Percentiles rank a stretch among this genome's conserved stretches.
Conservation (phyloP, 805 yeast species). For the Yarrowia sp. region DNA sequence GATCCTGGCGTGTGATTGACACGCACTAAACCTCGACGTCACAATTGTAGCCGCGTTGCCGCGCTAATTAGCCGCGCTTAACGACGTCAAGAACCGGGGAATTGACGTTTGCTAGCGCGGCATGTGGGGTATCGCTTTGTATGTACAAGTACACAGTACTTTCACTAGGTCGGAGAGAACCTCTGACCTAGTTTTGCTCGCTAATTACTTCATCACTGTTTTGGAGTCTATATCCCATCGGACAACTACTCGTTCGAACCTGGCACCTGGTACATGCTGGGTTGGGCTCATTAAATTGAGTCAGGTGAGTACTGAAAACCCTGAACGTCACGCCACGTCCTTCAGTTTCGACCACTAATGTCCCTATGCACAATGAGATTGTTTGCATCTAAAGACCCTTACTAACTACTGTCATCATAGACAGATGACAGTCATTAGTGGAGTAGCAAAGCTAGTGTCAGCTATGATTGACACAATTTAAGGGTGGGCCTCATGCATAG, state of each 20-base stretch:
- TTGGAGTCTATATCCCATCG: too few species aligned
- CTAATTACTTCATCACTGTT: background rate
- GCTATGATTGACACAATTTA: background rate
- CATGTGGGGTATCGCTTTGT: background rate
- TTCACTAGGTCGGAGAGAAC: too few species aligned
- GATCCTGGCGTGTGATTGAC: background rate
- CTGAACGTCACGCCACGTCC: too few species aligned
- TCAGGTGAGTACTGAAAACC: too few species aligned
- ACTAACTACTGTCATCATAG: background rate
- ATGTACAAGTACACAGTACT: background rate
- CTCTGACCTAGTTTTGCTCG: too few species aligned
- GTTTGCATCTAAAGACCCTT: background rate
- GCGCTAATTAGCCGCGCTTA: constrained; percentile 5
- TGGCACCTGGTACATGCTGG: too few species aligned
- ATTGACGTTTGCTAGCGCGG: background rate
- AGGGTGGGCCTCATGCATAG: background rate
- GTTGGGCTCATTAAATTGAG: too few species aligned
- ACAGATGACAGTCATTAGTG: background rate
- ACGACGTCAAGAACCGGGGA: background rate
- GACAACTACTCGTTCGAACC: too few species aligned
- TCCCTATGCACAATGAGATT: background rate
- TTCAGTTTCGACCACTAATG: too few species aligned
- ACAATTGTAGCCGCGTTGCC: background rate
- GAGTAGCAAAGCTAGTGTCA: background rate
- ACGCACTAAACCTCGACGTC: background rate